Percentiles rank a stretch among this genome's conserved stretches.
These are phyloP conservation scores for Tagetes patula DNA, from an alignment of 129 eudicot genomes.

Conservation along the genomic window DNA sequence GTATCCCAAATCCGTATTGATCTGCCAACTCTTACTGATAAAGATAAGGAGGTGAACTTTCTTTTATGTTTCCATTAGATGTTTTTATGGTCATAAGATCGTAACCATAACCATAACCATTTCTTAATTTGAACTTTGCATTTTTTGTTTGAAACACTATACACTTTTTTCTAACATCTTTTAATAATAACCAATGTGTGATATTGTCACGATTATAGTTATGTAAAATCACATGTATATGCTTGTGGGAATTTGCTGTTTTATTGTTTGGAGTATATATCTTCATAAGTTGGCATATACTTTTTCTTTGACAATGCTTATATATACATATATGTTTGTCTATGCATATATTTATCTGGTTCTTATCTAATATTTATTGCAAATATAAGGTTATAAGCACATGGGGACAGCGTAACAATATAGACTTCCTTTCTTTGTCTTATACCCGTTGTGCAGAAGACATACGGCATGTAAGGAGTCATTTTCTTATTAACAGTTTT, in stretches of 20 bases:
- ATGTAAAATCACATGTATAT: slow-evolving; percentile 10
- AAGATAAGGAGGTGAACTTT: slow-evolving; percentile 72
- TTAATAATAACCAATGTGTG: background rate
- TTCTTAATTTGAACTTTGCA: background rate
- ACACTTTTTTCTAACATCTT: slow-evolving; percentile 11
- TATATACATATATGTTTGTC: background rate
- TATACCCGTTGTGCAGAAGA: slow-evolving; percentile 78
- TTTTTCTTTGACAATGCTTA: background rate
- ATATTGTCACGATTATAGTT: background rate
- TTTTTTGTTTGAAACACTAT: background rate
- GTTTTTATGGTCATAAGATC: background rate
- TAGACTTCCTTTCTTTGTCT: slow-evolving; percentile 83
- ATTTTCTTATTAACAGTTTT: background rate
- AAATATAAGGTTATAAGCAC: slow-evolving; percentile 62
- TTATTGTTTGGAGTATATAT: slow-evolving; percentile 8
- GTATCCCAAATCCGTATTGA: slow-evolving; percentile 78
- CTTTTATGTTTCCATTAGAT: background rate
- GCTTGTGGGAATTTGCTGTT: slow-evolving; percentile 14
- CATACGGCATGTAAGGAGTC: slow-evolving; percentile 58
- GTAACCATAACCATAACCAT: background rate
- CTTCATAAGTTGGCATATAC: background rate
- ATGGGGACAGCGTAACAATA: slow-evolving; percentile 73
- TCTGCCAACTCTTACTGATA: slow-evolving; percentile 83
- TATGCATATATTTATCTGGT: background rate
- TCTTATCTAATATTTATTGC: slow-evolving; percentile 19